These are phyloP conservation scores for Phytophthora pisi DNA, from an alignment of 352 stramenopile species.

Conservation along the genomic window DNA sequence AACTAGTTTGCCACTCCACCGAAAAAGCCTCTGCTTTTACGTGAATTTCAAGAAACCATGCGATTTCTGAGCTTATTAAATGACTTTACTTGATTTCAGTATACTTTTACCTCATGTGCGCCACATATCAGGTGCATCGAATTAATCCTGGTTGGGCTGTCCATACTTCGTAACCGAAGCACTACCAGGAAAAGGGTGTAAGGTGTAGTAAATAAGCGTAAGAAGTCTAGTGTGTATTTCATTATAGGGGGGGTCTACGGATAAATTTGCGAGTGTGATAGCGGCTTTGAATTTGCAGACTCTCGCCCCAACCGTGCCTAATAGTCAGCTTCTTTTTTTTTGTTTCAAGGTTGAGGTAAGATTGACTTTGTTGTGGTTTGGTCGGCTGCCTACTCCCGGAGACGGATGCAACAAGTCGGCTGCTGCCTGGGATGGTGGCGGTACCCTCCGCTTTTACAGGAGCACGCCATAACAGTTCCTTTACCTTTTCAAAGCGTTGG, in stretches of 20 bases:
- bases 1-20: too few relatives aligned
- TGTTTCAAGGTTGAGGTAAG: too few relatives aligned
- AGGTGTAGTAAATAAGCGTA: not conserved
- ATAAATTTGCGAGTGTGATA: too few relatives aligned
- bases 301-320: too few relatives aligned
- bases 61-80: not conserved
- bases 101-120: conserved; percentile 1
- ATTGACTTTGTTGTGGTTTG: too few relatives aligned
- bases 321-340: too few relatives aligned
- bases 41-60: not conserved
- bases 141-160: not conserved
- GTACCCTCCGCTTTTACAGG: too few relatives aligned
- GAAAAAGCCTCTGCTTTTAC: not conserved
- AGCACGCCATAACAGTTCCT: not conserved
- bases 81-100: not conserved
- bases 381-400: too few relatives aligned
- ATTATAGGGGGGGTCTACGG: too few relatives aligned
- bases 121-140: not conserved
- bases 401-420: too few relatives aligned
- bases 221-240: too few relatives aligned
- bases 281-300: too few relatives aligned
- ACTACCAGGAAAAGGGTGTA: not conserved
- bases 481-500: not conserved
- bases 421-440: not conserved
- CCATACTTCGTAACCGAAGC: not conserved